Evolutionary conservation across 129 eudicot genomes (phyloP).

Genomic region (Oenanthe sinensis): DNA sequence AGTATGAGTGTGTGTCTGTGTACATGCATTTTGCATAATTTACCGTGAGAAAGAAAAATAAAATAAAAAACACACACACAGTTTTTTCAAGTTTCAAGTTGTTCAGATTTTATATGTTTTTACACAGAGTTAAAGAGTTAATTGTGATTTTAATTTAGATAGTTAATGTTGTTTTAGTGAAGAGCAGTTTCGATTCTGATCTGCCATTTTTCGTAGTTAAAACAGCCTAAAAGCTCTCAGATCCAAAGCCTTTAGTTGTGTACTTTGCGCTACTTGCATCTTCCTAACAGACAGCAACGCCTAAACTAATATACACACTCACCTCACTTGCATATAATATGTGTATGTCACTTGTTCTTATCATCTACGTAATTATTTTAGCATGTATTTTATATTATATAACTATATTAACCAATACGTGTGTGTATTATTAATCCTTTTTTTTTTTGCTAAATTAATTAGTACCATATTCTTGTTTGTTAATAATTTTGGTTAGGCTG

Average conservation of each 20-base stretch:
- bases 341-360: neutral
- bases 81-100: neutral
- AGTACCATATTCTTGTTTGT: neutral
- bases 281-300: neutral
- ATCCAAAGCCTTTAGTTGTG: conserved; percentile 5
- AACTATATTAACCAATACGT: too few relatives aligned
- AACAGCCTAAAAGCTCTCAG: conserved; percentile 8
- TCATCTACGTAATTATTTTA: neutral
- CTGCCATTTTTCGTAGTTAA: neutral
- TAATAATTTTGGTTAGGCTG: neutral
- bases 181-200: neutral
- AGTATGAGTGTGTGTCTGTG: neutral
- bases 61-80: neutral
- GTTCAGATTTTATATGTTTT: neutral
- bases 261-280: conserved; percentile 2
- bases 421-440: neutral
- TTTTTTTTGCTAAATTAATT: too few relatives aligned
- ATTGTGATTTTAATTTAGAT: neutral
- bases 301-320: neutral
- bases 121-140: too few relatives aligned
- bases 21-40: neutral
- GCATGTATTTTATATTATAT: too few relatives aligned
- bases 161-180: neutral
- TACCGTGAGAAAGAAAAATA: neutral
- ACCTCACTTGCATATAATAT: neutral